These are phyloP conservation scores for Sugiyamaella lignohabitans DNA, from an alignment of 805 yeast species.

Conservation along the genomic window DNA sequence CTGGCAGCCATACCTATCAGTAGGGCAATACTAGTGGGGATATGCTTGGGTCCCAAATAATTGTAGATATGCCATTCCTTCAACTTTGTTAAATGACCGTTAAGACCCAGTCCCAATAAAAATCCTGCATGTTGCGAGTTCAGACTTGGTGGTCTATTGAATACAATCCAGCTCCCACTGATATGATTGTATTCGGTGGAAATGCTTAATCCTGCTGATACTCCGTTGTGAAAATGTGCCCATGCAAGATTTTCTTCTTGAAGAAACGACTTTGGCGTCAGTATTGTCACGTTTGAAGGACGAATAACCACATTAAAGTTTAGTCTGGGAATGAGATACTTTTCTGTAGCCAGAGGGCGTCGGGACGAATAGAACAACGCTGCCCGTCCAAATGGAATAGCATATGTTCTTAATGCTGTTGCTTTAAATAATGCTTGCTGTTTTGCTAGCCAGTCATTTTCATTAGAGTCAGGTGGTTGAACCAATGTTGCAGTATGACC, in stretches of 20 bases:
- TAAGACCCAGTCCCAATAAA: conserved; percentile 82
- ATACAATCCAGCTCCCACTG: conserved; percentile 86
- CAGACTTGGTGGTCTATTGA: conserved; percentile 67
- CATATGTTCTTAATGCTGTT: conserved; percentile 63
- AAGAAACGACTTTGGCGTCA: conserved; percentile 49
- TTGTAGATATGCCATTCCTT: conserved; percentile 98
- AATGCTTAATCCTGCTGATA: conserved; percentile 74
- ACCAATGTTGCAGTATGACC: conserved; percentile 44
- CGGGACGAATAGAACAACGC: conserved; percentile 63
- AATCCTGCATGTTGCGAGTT: conserved; percentile 92
- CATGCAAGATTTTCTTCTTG: conserved; percentile 52
- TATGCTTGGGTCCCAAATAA: conserved; percentile 83
- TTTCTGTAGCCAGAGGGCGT: conserved; percentile 76
- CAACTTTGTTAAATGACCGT: conserved; percentile 73
- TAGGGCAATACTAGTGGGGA: conserved; percentile 77
- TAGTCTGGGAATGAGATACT: conserved; percentile 69
- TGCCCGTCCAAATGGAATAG: conserved; percentile 74
- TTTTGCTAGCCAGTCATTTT: conserved; percentile 47
- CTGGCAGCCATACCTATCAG: conserved; percentile 92
- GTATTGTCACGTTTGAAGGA: conserved; percentile 61
- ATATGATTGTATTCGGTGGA: conserved; percentile 62
- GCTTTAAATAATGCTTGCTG: conserved; percentile 54
- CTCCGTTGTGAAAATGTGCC: conserved; percentile 93
- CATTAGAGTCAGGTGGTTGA: conserved; percentile 39
- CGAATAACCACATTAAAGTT: conserved; percentile 59